phyloP scores from a whole-genome alignment of 2,329 filamentous ascomycete species.

The Herpomyces periplanetae region DNA sequence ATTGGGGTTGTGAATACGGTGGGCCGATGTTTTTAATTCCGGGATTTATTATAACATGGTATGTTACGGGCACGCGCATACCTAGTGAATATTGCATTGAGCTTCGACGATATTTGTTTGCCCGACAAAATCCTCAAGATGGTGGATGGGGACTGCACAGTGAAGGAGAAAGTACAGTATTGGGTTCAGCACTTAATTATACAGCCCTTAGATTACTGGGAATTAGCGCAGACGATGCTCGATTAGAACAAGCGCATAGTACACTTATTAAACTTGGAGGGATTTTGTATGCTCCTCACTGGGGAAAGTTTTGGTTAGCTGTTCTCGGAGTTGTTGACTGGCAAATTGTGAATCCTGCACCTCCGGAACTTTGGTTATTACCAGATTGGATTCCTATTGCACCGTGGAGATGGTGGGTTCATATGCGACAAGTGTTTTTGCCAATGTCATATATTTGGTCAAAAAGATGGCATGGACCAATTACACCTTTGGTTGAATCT shows the following conservation, averaged over 20 bases:
- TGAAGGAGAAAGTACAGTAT: conserved; percentile 62
- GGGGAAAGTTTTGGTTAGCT: conserved; percentile 85
- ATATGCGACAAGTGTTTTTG: conserved; percentile 82
- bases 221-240: conserved; percentile 37
- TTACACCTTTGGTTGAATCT: conserved; percentile 28
- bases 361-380: conserved; percentile 66
- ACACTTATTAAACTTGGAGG: conserved; percentile 55
- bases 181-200: conserved; percentile 70
- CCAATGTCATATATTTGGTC: conserved; percentile 75
- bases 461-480: conserved; percentile 33
- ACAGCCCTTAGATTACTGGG: conserved; percentile 38
- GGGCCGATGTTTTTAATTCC: conserved; percentile 85
- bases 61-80: conserved; percentile 56
- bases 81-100: conserved; percentile 40
- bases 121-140: conserved; percentile 43
- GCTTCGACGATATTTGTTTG: conserved; percentile 67
- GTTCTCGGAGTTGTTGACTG: conserved; percentile 45
- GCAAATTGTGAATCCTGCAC: conserved; percentile 77
- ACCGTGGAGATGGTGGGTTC: conserved; percentile 90
- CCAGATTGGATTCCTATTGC: conserved; percentile 65
- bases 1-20: conserved; percentile 93
- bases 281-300: conserved; percentile 47
- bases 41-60: conserved; percentile 46
- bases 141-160: conserved; percentile 95
- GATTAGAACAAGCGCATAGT: conserved; percentile 47